Evolutionary conservation across 495 filamentous ascomycete species (phyloP).

Genomic region (Xylaria palmicola): DNA sequence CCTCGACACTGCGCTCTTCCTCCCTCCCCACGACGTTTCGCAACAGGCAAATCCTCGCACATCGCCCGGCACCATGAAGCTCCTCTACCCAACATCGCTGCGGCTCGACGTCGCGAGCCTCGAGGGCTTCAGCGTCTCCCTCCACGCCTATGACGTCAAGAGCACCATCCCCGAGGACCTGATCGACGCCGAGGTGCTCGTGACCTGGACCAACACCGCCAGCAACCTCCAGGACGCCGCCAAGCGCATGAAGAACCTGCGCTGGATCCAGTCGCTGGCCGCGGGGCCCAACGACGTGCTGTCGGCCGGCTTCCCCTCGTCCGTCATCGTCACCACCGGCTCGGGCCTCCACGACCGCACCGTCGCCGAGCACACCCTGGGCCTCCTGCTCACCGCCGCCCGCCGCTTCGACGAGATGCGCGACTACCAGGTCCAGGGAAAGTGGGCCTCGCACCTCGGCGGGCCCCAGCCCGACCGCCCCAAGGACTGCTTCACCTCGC

Average conservation of each 20-base stretch:
- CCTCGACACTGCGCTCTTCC: background rate
- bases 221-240: conserved; percentile 54
- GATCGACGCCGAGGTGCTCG: conserved; percentile 53
- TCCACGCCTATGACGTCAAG: conserved; percentile 57
- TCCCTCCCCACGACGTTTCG: background rate
- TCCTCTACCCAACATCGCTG: conserved; percentile 62
- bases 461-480: conserved; percentile 54
- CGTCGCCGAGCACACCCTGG: conserved; percentile 59
- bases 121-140: conserved; percentile 50
- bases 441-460: conserved; percentile 58
- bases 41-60: background rate
- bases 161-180: conserved; percentile 49
- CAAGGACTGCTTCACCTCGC: conserved; percentile 49
- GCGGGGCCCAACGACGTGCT: conserved; percentile 63
- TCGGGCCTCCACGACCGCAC: conserved; percentile 60
- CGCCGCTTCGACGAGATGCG: conserved; percentile 59
- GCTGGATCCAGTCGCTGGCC: conserved; percentile 62
- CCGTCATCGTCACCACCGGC: conserved; percentile 51
- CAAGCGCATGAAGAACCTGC: conserved; percentile 46
- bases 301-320: conserved; percentile 49
- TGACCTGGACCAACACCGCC: conserved; percentile 57
- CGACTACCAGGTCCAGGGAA: conserved; percentile 51
- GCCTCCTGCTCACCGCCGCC: conserved; percentile 49
- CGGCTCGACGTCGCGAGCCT: conserved; percentile 47
- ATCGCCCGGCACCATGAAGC: conserved; percentile 47